Evolutionary conservation across 2,329 filamentous ascomycete genomes (phyloP).

Genomic region (Pseudonectria buxi): DNA sequence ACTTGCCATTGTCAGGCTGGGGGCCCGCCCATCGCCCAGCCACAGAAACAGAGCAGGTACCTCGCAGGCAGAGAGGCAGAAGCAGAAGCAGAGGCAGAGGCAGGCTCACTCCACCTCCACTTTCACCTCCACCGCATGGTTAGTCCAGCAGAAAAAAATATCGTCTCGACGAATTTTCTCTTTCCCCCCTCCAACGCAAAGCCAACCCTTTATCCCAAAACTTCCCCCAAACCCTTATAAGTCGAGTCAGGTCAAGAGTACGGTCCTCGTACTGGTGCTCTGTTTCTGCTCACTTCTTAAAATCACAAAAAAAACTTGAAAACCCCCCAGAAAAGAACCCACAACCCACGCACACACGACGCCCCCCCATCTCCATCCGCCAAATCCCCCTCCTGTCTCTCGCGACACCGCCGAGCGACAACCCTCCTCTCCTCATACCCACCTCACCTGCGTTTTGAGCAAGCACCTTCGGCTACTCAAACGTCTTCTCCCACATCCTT

Average conservation of each 20-base stretch:
- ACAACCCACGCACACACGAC: conserved; percentile 21
- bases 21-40: too few relatives aligned
- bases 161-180: conserved; percentile 32
- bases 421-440: conserved; percentile 10
- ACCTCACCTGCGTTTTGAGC: conserved; percentile 17
- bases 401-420: conserved; percentile 24
- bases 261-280: conserved; percentile 52
- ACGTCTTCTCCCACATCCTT: conserved; percentile 15
- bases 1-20: too few relatives aligned
- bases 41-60: too few relatives aligned
- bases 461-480: conserved; percentile 17
- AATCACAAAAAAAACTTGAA: conserved; percentile 55
- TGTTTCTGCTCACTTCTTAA: conserved; percentile 54
- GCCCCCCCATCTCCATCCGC: conserved; percentile 11
- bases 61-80: neutral
- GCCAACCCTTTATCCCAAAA: conserved; percentile 42
- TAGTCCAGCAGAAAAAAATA: conserved; percentile 29
- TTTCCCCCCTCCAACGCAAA: conserved; percentile 38
- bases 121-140: conserved; percentile 18
- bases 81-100: conserved; percentile 4
- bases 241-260: conserved; percentile 48
- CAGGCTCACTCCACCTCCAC: conserved; percentile 17
- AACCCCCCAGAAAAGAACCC: conserved; percentile 53
- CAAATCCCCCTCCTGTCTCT: conserved; percentile 19
- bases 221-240: conserved; percentile 36